Percentiles rank a stretch among this genome's conserved stretches.
Conservation (phyloP, 768 basidiomycete species). For the Lentinus brumalis region DNA sequence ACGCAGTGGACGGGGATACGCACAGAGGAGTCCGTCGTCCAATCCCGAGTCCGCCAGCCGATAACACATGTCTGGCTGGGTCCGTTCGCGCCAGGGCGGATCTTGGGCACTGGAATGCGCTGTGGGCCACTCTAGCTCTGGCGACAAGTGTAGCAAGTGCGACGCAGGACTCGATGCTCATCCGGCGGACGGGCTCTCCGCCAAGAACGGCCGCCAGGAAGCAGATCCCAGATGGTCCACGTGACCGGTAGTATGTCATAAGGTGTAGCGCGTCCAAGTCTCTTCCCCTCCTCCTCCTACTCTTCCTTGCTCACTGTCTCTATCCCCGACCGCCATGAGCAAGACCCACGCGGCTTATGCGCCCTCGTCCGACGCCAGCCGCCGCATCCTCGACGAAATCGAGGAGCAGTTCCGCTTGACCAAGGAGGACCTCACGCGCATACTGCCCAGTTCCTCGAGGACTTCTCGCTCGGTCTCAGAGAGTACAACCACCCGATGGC, state of each 20-base stretch:
- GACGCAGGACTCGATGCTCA: no score
- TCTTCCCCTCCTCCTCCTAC: constrained; percentile 15
- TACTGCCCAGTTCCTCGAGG: constrained; percentile 81
- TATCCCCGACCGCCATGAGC: constrained; percentile 33
- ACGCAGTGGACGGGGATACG: no score
- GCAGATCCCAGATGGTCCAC: constrained; percentile 10
- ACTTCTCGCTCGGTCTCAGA: constrained; percentile 73
- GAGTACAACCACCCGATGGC: constrained; percentile 83
- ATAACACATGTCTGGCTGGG: no score
- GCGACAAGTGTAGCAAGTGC: no score
- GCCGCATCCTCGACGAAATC: constrained; percentile 61
- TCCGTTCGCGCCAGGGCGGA: no score
- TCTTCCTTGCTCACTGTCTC: constrained; percentile 6
- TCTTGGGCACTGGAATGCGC: no score
- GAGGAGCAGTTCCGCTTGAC: constrained; percentile 72
- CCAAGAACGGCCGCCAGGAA: constrained; percentile 12
- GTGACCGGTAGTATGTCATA: constrained; percentile 24
- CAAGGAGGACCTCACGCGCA: constrained; percentile 59
- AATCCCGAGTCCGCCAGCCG: no score
- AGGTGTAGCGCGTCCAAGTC: constrained; percentile 20
- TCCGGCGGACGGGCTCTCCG: no score
- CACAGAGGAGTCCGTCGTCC: no score
- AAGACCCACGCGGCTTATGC: constrained; percentile 42
- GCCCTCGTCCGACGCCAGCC: constrained; percentile 37
- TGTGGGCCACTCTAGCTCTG: no score